A percentile compares a stretch with the other conserved stretches of the same genome.
These are phyloP conservation scores for Kodamaea kakaduensis DNA, from an alignment of 805 yeast species.

Conservation along the genomic window DNA sequence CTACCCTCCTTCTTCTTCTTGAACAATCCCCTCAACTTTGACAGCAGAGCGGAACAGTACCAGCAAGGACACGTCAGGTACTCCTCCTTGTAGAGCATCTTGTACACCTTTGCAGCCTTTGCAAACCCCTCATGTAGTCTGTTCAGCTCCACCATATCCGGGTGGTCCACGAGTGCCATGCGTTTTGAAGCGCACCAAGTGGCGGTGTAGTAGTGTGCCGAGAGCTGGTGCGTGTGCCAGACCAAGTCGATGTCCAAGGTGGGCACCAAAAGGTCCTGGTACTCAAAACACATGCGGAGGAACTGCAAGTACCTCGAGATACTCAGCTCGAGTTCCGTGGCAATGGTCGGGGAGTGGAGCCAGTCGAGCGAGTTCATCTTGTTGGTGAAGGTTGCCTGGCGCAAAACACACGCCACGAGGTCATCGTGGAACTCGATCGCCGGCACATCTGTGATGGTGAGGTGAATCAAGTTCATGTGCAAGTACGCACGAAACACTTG, in stretches of 20 bases:
- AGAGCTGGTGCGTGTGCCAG: constrained; percentile 28
- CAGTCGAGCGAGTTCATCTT: constrained; percentile 18
- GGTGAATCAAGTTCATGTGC: constrained; percentile 13
- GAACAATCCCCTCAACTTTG: neutral
- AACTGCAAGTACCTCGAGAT: constrained; percentile 13
- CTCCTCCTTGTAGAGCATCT: constrained; percentile 13
- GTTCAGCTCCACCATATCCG: constrained; percentile 4
- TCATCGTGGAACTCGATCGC: constrained; percentile 16
- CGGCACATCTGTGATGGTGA: constrained; percentile 2
- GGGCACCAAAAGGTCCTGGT: constrained; percentile 16
- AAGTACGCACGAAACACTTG: neutral
- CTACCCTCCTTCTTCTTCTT: constrained; percentile 12
- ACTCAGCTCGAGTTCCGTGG: constrained; percentile 13
- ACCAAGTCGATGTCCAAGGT: constrained; percentile 26
- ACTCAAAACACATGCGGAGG: constrained; percentile 10
- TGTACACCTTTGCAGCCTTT: constrained; percentile 16
- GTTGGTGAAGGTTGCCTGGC: constrained; percentile 21
- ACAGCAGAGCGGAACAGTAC: constrained; percentile 8
- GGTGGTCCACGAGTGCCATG: constrained; percentile 9
- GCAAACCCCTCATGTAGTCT: constrained; percentile 12
- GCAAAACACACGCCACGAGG: constrained; percentile 21
- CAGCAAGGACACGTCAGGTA: constrained; percentile 23
- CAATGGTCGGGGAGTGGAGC: constrained; percentile 14
- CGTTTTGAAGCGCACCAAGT: constrained; percentile 15
- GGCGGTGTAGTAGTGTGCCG: constrained; percentile 14